phyloP scores from a whole-genome alignment of 2,329 filamentous ascomycete genomes.

The Ploettnerulaceae sp. region DNA sequence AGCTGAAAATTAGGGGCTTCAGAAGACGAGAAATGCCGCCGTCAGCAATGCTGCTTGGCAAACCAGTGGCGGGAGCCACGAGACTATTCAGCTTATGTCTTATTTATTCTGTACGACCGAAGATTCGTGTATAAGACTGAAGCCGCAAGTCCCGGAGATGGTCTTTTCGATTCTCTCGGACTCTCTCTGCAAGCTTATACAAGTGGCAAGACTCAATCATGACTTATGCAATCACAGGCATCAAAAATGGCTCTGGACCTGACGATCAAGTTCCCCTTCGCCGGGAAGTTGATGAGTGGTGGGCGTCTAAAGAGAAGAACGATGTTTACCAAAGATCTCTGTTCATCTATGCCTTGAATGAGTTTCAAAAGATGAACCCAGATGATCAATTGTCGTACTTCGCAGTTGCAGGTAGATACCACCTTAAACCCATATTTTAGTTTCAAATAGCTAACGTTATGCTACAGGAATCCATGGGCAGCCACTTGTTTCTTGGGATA shows the following conservation, averaged over 20 bases:
- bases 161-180: background rate
- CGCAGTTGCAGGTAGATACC: conserved; percentile 13
- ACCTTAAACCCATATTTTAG: background rate
- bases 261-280: conserved; percentile 14
- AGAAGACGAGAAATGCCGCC: background rate
- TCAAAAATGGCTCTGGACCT: conserved; percentile 16
- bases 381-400: conserved; percentile 17
- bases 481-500: conserved; percentile 16
- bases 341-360: conserved; percentile 18
- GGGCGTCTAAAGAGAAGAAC: conserved; percentile 16
- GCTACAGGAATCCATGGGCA: conserved; percentile 17
- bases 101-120: background rate
- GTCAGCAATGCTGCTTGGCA: background rate
- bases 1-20: conserved; percentile 6
- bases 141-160: background rate
- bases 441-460: background rate
- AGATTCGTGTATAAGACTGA: background rate
- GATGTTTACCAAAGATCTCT: conserved; percentile 16
- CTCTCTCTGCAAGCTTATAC: background rate
- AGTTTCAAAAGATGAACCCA: conserved; percentile 15
- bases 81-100: background rate
- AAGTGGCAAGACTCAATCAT: background rate
- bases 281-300: conserved; percentile 21
- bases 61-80: background rate
- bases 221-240: conserved; percentile 19